Conservation (phyloP, 2,329 filamentous ascomycete species). For the Colletotrichum karsti region DNA sequence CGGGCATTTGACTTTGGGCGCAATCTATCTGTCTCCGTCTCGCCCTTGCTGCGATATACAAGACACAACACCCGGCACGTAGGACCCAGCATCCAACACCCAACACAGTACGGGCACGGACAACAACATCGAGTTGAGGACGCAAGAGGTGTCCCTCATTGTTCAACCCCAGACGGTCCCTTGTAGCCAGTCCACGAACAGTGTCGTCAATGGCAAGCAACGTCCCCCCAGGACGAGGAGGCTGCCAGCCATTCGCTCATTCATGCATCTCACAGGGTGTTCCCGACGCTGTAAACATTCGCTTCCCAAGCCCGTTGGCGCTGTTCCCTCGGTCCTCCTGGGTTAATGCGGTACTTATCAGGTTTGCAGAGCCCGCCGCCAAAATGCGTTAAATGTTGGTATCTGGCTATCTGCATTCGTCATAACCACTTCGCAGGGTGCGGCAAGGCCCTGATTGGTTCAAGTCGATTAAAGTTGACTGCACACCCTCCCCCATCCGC, state of each 20-base stretch:
- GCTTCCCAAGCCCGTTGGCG: neutral
- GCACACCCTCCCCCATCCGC: neutral
- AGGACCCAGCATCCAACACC: too few species aligned
- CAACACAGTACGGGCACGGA: too few species aligned
- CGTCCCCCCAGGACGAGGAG: neutral
- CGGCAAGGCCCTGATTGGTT: neutral
- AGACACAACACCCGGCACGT: too few species aligned
- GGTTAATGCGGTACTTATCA: conserved; percentile 1
- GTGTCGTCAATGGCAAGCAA: neutral
- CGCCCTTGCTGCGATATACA: too few species aligned
- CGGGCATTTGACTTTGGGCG: too few species aligned
- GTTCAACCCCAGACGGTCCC: conserved; percentile 23
- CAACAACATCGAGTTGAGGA: too few species aligned
- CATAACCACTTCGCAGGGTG: conserved; percentile 9
- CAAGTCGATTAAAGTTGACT: neutral
- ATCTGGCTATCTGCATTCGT: conserved; percentile 6
- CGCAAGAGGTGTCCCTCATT: neutral
- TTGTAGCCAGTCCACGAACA: conserved; percentile 16
- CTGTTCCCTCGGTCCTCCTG: neutral
- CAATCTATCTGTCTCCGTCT: too few species aligned
- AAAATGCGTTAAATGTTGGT: too few species aligned
- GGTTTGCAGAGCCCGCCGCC: too few species aligned
- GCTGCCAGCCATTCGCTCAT: conserved; percentile 14
- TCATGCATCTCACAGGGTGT: conserved; percentile 15
- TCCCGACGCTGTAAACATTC: conserved; percentile 1